Evolutionary conservation across 2,329 filamentous ascomycete genomes (phyloP).

Genomic region (Aspergillus cejpii): DNA sequence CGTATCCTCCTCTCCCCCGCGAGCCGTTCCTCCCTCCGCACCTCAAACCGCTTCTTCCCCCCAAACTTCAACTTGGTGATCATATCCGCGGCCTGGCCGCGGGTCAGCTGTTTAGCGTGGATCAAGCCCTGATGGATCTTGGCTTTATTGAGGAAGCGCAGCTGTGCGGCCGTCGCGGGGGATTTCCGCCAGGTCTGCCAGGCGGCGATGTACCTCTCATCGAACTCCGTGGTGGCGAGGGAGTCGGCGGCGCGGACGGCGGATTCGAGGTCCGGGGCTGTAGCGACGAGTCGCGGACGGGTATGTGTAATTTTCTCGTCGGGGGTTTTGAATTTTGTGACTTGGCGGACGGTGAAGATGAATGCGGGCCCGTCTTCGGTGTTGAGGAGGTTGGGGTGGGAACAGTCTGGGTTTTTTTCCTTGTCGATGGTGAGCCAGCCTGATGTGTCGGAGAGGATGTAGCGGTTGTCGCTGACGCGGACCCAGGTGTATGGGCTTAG

Average conservation of each 20-base stretch:
- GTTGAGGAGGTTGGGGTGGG: background rate
- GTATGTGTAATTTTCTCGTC: constrained; percentile 53
- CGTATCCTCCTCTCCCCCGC: constrained; percentile 8
- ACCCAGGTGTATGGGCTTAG: constrained; percentile 80
- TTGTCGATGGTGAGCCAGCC: constrained; percentile 54
- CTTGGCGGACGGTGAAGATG: constrained; percentile 30
- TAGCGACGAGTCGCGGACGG: constrained; percentile 61
- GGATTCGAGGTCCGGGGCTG: constrained; percentile 59
- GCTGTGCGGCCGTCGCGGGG: constrained; percentile 52
- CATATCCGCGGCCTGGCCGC: constrained; percentile 79
- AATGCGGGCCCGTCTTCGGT: constrained; percentile 2
- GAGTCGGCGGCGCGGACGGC: constrained; percentile 82
- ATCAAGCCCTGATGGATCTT: constrained; percentile 19
- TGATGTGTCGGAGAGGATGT: constrained; percentile 60
- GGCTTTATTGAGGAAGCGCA: constrained; percentile 40
- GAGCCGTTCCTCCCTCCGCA: constrained; percentile 21
- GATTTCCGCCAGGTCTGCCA: constrained; percentile 62
- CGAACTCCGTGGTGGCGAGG: constrained; percentile 62
- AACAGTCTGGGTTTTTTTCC: constrained; percentile 6
- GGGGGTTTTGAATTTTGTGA: constrained; percentile 26
- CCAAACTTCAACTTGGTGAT: constrained; percentile 88
- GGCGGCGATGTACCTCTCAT: constrained; percentile 59
- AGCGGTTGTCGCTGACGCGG: constrained; percentile 61
- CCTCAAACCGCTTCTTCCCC: constrained; percentile 58
- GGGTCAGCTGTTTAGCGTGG: constrained; percentile 52